Evolutionary conservation across 192 early-diverging fungal species (phyloP).

Genomic region (Chytriomyces sp.): DNA sequence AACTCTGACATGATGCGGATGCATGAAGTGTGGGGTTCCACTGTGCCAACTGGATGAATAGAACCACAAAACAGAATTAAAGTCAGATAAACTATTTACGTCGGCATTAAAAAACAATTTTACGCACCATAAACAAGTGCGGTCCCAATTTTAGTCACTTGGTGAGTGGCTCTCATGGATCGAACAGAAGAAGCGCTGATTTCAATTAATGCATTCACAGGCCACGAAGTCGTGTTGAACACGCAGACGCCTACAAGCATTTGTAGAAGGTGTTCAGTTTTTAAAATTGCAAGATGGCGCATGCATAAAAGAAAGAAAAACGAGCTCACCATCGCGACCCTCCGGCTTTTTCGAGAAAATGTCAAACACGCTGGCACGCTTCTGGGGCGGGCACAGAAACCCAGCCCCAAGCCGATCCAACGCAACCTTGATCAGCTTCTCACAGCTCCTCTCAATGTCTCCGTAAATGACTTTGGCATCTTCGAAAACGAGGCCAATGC

Average conservation of each 20-base stretch:
- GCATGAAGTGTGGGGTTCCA: not conserved
- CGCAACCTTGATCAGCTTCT: slow-evolving; percentile 24
- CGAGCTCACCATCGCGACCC: not conserved
- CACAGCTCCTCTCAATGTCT: slow-evolving; percentile 44
- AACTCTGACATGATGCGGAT: slow-evolving; percentile 6
- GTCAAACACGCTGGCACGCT: not conserved
- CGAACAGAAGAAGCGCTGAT: not conserved
- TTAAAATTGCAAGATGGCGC: not conserved
- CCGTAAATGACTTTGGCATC: slow-evolving; percentile 74
- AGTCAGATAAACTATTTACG: not conserved
- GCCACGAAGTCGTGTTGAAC: slow-evolving; percentile 50
- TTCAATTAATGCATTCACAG: slow-evolving; percentile 29
- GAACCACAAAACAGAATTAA: not conserved
- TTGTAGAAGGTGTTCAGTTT: not conserved
- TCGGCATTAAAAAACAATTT: not conserved
- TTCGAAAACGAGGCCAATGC: slow-evolving; percentile 87
- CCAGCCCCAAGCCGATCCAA: slow-evolving; percentile 3
- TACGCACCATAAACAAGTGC: slow-evolving; percentile 26
- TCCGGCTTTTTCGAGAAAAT: not conserved
- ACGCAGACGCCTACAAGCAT: slow-evolving; percentile 19
- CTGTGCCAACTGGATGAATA: not conserved
- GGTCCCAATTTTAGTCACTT: slow-evolving; percentile 28
- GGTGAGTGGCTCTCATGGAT: not conserved
- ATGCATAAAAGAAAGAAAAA: not conserved
- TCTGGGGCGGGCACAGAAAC: not conserved